phyloP scores from a whole-genome alignment of 768 basidiomycete species.

The Auricularia sp. region DNA sequence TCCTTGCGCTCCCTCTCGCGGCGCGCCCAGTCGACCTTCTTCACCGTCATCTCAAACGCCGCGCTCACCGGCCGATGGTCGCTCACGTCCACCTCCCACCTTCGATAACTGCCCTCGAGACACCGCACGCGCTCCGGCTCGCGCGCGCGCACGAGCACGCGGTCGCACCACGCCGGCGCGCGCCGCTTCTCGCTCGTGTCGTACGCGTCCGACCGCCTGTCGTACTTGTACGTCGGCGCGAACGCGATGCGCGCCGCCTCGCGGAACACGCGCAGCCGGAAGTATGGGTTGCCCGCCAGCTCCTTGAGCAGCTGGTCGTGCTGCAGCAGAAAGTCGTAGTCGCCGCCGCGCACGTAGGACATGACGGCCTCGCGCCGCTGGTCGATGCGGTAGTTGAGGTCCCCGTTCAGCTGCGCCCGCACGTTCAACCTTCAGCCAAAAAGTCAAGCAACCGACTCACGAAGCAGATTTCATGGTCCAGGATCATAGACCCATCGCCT shows the following conservation, averaged over 20 bases:
- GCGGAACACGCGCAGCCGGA: slow-evolving; percentile 71
- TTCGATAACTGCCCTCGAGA: slow-evolving; percentile 54
- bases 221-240: slow-evolving; percentile 91
- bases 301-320: slow-evolving; percentile 90
- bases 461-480: slow-evolving; percentile 93
- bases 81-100: slow-evolving; percentile 81
- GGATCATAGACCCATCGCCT: slow-evolving; percentile 84
- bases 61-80: slow-evolving; percentile 88
- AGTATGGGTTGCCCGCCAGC: slow-evolving; percentile 77
- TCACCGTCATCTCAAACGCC: slow-evolving; percentile 63
- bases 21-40: slow-evolving; percentile 52
- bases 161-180: slow-evolving; percentile 93
- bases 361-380: slow-evolving; percentile 78
- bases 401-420: slow-evolving; percentile 62
- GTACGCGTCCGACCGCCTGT: slow-evolving; percentile 64
- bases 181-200: slow-evolving; percentile 86
- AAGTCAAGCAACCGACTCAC: slow-evolving; percentile 35
- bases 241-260: slow-evolving; percentile 75
- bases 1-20: slow-evolving; percentile 23
- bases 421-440: not conserved
- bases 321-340: slow-evolving; percentile 48
- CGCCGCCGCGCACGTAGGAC: slow-evolving; percentile 54
- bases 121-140: slow-evolving; percentile 42
- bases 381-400: slow-evolving; percentile 97
- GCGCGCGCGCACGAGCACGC: slow-evolving; percentile 68